Conservation (phyloP, 2,329 filamentous ascomycete species). For the Boeremia lycopersici region DNA sequence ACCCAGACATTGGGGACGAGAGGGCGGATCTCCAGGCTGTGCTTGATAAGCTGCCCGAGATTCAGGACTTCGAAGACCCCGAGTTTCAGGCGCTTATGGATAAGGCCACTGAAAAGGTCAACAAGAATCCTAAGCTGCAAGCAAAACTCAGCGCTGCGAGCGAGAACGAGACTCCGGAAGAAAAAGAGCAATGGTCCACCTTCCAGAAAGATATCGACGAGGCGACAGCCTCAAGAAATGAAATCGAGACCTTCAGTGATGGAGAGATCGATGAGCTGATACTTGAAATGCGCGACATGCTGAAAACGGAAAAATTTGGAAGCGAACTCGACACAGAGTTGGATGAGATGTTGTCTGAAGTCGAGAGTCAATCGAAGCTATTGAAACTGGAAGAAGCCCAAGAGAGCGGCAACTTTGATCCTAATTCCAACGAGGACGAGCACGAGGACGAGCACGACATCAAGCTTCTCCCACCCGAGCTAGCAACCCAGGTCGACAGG, state of each 20-base stretch:
- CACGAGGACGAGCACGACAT: background rate
- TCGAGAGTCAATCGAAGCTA: slow-evolving; percentile 16
- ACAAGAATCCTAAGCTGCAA: slow-evolving; percentile 26
- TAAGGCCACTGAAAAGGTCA: slow-evolving; percentile 31
- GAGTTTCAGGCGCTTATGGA: slow-evolving; percentile 31
- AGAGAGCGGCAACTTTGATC: slow-evolving; percentile 2
- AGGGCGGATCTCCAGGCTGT: slow-evolving; percentile 31
- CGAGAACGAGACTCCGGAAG: slow-evolving; percentile 12
- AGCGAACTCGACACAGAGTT: slow-evolving; percentile 31
- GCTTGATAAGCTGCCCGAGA: slow-evolving; percentile 30
- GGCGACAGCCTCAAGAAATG: slow-evolving; percentile 14
- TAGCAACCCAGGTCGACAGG: slow-evolving; percentile 41
- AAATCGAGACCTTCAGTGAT: slow-evolving; percentile 10
- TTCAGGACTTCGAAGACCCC: slow-evolving; percentile 24
- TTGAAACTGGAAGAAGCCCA: background rate
- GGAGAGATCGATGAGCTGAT: slow-evolving; percentile 32
- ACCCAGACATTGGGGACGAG: slow-evolving; percentile 34
- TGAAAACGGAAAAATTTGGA: slow-evolving; percentile 30
- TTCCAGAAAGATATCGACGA: slow-evolving; percentile 15
- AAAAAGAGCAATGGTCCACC: slow-evolving; percentile 18
- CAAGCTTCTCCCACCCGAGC: slow-evolving; percentile 27
- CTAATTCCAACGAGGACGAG: slow-evolving; percentile 13
- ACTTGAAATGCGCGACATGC: slow-evolving; percentile 34
- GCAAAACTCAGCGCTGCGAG: slow-evolving; percentile 26
- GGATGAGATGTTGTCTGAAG: slow-evolving; percentile 17